These are phyloP conservation scores for Sclerotiophoma versabilis DNA, from an alignment of 2,329 filamentous ascomycete genomes.

Conservation along the genomic window DNA sequence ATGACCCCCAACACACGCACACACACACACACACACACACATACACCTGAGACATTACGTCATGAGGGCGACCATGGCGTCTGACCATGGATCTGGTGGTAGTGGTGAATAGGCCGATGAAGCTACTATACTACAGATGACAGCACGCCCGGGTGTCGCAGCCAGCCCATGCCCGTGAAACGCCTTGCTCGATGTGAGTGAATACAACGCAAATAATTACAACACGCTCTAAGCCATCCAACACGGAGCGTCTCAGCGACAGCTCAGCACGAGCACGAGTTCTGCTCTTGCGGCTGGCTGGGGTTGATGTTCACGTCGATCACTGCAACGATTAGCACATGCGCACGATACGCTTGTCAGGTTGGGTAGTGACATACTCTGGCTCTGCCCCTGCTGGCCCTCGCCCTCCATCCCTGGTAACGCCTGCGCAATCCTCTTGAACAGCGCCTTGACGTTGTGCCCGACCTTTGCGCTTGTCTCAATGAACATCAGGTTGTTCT, in stretches of 20 bases:
- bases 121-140: constrained; percentile 36
- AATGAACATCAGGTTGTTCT: constrained; percentile 98
- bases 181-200: constrained; percentile 50
- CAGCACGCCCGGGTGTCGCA: not conserved
- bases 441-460: constrained; percentile 96
- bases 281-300: constrained; percentile 68
- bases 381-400: constrained; percentile 76
- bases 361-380: constrained; percentile 69
- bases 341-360: not conserved
- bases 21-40: not conserved
- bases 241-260: not conserved
- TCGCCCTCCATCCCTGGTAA: constrained; percentile 97
- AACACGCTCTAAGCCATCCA: constrained; percentile 40
- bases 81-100: not conserved
- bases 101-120: constrained; percentile 13
- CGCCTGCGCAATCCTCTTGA: constrained; percentile 97
- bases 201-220: constrained; percentile 45
- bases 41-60: constrained; percentile 23
- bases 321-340: constrained; percentile 63
- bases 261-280: constrained; percentile 47
- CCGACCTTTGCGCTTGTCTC: constrained; percentile 98
- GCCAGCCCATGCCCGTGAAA: constrained; percentile 35
- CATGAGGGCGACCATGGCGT: constrained; percentile 13
- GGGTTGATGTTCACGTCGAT: constrained; percentile 90
- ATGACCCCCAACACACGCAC: not conserved